Conservation (phyloP, 2,329 filamentous ascomycete species). For the Coniochaeta prunicola region DNA sequence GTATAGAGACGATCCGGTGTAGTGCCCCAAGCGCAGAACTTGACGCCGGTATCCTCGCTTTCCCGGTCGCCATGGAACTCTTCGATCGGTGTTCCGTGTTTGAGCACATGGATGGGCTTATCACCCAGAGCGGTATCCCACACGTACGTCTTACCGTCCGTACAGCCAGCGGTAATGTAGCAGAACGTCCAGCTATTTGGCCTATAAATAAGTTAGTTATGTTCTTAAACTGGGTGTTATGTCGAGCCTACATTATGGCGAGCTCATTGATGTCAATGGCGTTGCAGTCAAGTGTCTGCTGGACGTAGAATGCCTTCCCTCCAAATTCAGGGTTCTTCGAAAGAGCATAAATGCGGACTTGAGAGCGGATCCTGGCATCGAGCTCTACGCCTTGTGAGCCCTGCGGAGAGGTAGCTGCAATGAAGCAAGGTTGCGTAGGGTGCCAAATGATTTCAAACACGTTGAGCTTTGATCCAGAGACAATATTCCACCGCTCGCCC, state of each 20-base stretch:
- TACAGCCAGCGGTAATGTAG: slow-evolving; percentile 55
- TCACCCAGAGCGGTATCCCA: slow-evolving; percentile 55
- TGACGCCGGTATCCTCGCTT: slow-evolving; percentile 53
- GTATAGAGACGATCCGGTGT: slow-evolving; percentile 53
- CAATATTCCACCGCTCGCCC: slow-evolving; percentile 36
- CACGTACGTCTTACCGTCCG: slow-evolving; percentile 54
- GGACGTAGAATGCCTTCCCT: slow-evolving; percentile 31
- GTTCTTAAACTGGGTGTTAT: neutral
- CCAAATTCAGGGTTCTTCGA: slow-evolving; percentile 19
- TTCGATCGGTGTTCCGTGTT: slow-evolving; percentile 40
- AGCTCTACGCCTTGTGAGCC: slow-evolving; percentile 26
- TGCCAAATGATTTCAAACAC: slow-evolving; percentile 62
- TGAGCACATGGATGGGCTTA: slow-evolving; percentile 45
- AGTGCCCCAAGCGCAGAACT: slow-evolving; percentile 55
- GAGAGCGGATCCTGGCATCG: slow-evolving; percentile 41
- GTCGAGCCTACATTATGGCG: slow-evolving; percentile 35
- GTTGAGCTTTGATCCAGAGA: slow-evolving; percentile 47
- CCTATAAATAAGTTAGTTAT: slow-evolving; percentile 22
- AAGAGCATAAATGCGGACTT: slow-evolving; percentile 47
- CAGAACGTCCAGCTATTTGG: slow-evolving; percentile 42
- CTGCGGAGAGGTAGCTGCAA: slow-evolving; percentile 49
- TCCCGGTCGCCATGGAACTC: slow-evolving; percentile 38
- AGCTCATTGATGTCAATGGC: slow-evolving; percentile 58
- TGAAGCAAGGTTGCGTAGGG: slow-evolving; percentile 43
- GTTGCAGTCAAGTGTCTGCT: slow-evolving; percentile 50